These are phyloP conservation scores for Barnettozyma sucrosica DNA, from an alignment of 805 yeast genomes.

Conservation along the genomic window DNA sequence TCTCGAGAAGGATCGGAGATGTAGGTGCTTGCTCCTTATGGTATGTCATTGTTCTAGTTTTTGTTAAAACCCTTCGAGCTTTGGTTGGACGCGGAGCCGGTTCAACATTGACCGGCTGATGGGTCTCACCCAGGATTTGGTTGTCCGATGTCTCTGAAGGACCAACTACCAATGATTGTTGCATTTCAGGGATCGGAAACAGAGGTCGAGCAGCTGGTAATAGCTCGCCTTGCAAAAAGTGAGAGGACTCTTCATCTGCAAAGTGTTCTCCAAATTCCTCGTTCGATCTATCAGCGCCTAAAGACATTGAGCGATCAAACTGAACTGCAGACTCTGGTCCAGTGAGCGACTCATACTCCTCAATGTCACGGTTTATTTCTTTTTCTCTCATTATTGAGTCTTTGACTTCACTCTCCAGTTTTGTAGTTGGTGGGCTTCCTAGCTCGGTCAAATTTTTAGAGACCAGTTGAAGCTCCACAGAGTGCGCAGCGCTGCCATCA, in stretches of 20 bases:
- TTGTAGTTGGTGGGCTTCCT: not conserved
- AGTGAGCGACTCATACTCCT: not conserved
- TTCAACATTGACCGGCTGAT: not conserved
- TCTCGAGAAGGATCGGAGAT: not conserved
- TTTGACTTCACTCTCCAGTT: not conserved
- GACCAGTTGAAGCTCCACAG: conserved; percentile 2
- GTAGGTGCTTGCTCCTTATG: not conserved
- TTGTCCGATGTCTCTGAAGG: not conserved
- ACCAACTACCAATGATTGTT: not conserved
- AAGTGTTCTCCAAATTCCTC: not conserved
- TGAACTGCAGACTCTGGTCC: too few species aligned
- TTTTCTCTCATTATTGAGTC: too few species aligned
- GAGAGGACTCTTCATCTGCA: not conserved
- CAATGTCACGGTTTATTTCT: not conserved
- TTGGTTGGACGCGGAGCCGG: not conserved
- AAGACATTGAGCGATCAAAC: too few species aligned
- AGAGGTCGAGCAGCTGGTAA: not conserved
- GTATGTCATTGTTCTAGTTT: not conserved
- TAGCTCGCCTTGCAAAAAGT: not conserved
- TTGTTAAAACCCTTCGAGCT: not conserved
- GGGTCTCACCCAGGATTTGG: not conserved
- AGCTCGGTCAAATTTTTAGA: conserved; percentile 9
- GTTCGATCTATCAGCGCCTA: not conserved
- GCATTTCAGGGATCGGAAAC: not conserved
- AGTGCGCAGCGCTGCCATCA: not conserved